Base-by-base conservation (phyloP, 116 monocot genomes). In the Thalassia testudinum region DNA sequence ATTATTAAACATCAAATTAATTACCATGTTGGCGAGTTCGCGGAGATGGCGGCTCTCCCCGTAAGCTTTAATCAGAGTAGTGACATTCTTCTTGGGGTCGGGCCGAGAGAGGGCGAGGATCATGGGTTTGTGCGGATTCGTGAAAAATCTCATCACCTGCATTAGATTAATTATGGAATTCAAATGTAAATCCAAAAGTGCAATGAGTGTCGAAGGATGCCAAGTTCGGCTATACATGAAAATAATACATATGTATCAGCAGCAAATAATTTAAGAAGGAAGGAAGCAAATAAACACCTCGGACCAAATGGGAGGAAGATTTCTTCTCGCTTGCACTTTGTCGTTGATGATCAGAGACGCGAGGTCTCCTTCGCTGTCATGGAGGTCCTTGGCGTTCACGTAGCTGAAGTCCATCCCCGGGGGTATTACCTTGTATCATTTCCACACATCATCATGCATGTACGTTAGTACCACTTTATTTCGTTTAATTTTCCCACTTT, bases 81-180 rank as follows among this genome's bases (percentile, higher is more conserved):
- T 76, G 10, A 87, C 73, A 30, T 87, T 87, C 73, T 87, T 87
- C 70, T 82, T 87, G 1, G 87, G 82, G 43, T 87, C 87, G 0
- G 87, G 87, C 3, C 87, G 72, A 0, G 87, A 82, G 13, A 87
- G 60, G 1, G 87, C 87, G 6, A 87, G 76, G 58, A 87, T 87
- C 82, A 82, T 87, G 0, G 87, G 87, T 56, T 87, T 82, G 68
- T 87, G 87, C 21, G 82, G 87, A 29, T 87, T 87, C 12, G 82
- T 76, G 52, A 87, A 79, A 52, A 87, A 87, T 26, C 87, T 61
- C 66, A 78, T 65, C 52, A 86, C 50, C 85, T 85, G 61, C n/a
- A n/a, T n/a, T n/a, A n/a, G n/a, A n/a, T n/a, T n/a, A n/a, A n/a
- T n/a, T n/a, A n/a, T n/a, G n/a, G n/a, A n/a, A n/a, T n/a, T n/a